Percentiles rank a stretch among this genome's conserved stretches.
Evolutionary conservation across 805 yeast species (phyloP).

Genomic region (Yarrowia osloensis): DNA sequence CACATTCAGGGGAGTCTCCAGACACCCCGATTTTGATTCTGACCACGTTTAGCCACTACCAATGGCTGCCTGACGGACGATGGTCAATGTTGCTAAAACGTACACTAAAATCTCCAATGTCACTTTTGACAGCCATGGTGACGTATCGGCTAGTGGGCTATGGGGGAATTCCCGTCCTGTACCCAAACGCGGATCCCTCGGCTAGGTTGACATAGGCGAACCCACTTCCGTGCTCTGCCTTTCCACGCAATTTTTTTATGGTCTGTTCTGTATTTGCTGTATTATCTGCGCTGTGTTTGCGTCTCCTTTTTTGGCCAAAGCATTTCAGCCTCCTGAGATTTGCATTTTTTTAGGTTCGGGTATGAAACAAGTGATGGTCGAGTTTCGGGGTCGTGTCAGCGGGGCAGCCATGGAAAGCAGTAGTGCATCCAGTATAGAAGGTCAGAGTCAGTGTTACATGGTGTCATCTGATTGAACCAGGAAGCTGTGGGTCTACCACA

Average conservation of each 20-base stretch:
- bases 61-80: background rate
- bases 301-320: background rate
- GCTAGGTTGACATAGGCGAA: background rate
- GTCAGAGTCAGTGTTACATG: no score
- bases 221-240: background rate
- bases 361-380: background rate
- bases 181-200: background rate
- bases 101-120: background rate
- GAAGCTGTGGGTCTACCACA: background rate
- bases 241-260: background rate
- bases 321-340: conserved; percentile 17
- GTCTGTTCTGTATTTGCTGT: background rate
- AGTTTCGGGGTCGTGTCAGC: background rate
- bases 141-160: background rate
- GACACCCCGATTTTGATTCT: background rate
- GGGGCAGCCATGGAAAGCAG: background rate
- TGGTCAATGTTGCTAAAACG: background rate
- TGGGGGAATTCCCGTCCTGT: no score
- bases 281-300: background rate
- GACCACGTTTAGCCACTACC: background rate
- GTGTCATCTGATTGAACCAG: background rate
- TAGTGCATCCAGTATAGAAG: no score
- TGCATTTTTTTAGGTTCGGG: background rate
- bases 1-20: background rate
- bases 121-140: background rate